Evolutionary conservation across 2,329 filamentous ascomycete species (phyloP), one percentile per base, ranked within the genome.

Genomic region (Dothiorella sarmentorum): DNA sequence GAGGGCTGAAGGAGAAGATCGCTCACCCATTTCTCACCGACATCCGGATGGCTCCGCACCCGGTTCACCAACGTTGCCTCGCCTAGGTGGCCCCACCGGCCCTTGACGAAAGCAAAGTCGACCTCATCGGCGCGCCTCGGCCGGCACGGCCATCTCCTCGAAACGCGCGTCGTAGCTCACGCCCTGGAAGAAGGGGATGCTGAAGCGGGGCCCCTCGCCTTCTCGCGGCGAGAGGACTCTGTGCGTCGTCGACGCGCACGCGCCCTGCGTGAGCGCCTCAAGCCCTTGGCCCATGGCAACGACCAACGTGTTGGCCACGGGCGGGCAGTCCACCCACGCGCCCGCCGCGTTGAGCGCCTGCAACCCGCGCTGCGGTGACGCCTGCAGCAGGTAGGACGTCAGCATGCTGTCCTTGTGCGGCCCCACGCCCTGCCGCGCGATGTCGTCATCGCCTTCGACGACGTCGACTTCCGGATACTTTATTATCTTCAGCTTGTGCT

Each of bases 401-500:
- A 94, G 79, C 89, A 94, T 93, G 65, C 84, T 88, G 72, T 93
- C 90, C 73, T 93, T 93, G 76, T 93, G 89, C 31, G 90, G 89
- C 0, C 89, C 90, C 0, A 92, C 81, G 26, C 81, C 81, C 64
- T 84, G 81, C 1, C 87, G 65, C 77, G 72, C 74, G 33, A 76
- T 84, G 65, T 86, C 84, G 65, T 86, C 84, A 60, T 73, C 75
- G 57, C 77, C 75, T 59, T 70, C 75, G 26, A 64, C 68, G 20
- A 74, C 71, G 26, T 69, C 64, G 26, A 72, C 69, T 61, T 94
- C 90, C 0, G 91, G 91, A 69, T 94, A 95, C 76, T 89, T 90
- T 61, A 95, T 87, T 61, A 96, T 87, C 77, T 96, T 96, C 67
- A 95, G 81, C 78, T 95, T 95, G 77, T 95, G 90, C 75, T 94